These are phyloP conservation scores for Acanthamoeba triangularis DNA, from an alignment of 208 protist species.

Conservation along the genomic window DNA sequence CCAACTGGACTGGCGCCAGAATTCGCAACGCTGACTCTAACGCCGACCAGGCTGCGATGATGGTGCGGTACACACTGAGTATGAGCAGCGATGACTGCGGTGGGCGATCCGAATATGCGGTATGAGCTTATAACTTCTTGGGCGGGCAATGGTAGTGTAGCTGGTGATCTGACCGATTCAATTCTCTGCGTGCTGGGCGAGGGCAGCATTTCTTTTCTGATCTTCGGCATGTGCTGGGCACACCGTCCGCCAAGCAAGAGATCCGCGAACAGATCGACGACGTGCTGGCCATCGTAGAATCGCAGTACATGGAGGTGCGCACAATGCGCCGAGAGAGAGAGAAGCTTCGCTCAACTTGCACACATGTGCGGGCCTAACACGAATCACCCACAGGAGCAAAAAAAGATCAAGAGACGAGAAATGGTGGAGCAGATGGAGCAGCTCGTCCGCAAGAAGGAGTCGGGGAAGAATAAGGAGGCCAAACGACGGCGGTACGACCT, in stretches of 20 bases:
- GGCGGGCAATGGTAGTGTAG: background rate
- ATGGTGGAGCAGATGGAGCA: conserved; percentile 52
- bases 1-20: background rate
- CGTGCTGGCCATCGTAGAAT: conserved; percentile 64
- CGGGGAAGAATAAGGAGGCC: background rate
- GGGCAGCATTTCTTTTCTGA: conserved; percentile 61
- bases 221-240: conserved; percentile 58
- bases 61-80: conserved; percentile 67
- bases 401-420: conserved; percentile 57
- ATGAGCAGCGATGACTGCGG: conserved; percentile 78
- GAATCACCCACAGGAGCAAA: conserved; percentile 63
- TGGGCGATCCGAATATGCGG: conserved; percentile 65
- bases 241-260: conserved; percentile 50
- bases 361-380: no score
- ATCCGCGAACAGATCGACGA: conserved; percentile 73
- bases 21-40: background rate
- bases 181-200: no score
- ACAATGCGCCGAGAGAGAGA: background rate
- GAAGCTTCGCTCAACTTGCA: background rate
- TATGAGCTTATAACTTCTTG: background rate
- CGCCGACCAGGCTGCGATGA: conserved; percentile 21
- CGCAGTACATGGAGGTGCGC: conserved; percentile 44
- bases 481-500: conserved; percentile 1
- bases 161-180: no score
- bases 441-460: conserved; percentile 37